These are phyloP conservation scores for Pichia sp. DNA, from an alignment of 1,139 yeast genomes.

Conservation along the genomic window DNA sequence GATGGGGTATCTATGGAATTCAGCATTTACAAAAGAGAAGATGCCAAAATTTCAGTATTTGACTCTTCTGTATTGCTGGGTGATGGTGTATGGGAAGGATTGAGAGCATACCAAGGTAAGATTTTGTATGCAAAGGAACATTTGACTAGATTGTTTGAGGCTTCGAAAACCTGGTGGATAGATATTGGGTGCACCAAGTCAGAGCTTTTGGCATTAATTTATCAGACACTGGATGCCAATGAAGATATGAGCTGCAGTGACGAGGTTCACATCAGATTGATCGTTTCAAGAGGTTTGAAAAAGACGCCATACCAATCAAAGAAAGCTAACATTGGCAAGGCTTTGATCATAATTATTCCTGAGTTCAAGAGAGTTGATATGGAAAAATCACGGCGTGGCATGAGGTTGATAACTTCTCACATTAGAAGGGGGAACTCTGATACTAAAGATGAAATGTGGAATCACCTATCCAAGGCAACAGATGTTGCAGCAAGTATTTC, in stretches of 20 bases:
- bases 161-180: slow-evolving; percentile 10
- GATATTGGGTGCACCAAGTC: slow-evolving; percentile 11
- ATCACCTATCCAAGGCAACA: slow-evolving; percentile 13
- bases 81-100: slow-evolving; percentile 13
- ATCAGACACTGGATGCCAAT: slow-evolving; percentile 13
- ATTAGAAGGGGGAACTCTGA: slow-evolving; percentile 14
- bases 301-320: slow-evolving; percentile 14
- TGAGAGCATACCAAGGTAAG: slow-evolving; percentile 8
- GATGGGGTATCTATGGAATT: slow-evolving; percentile 11
- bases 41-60: slow-evolving; percentile 13
- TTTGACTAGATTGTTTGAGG: slow-evolving; percentile 10
- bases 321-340: slow-evolving; percentile 13
- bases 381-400: slow-evolving; percentile 2
- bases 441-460: slow-evolving; percentile 16
- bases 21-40: slow-evolving; percentile 4
- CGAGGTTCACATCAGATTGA: slow-evolving; percentile 13
- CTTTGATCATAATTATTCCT: slow-evolving; percentile 10
- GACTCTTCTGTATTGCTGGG: slow-evolving; percentile 10
- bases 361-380: slow-evolving; percentile 10
- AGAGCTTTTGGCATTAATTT: slow-evolving; percentile 8
- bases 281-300: slow-evolving; percentile 13
- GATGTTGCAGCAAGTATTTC: slow-evolving; percentile 10
- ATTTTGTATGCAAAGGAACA: slow-evolving; percentile 10
- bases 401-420: slow-evolving; percentile 9
- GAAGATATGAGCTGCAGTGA: slow-evolving; percentile 7